Conservation (phyloP, 495 filamentous ascomycete species). For the Daldinia bambusicola region DNA sequence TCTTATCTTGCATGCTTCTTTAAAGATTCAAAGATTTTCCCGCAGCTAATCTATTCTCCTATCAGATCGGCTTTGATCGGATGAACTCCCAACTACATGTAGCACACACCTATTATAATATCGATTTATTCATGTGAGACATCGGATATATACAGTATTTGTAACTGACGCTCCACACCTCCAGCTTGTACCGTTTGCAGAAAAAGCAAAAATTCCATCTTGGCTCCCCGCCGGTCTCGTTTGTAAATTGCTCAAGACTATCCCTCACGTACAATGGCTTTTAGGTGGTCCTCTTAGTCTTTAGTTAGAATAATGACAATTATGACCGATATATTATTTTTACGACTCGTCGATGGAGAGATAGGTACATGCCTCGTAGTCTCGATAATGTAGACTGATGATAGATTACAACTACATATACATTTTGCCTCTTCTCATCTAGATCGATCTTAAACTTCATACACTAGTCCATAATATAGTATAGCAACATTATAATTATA, state of each 20-base stretch:
- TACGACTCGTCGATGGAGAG: background rate
- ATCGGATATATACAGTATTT: background rate
- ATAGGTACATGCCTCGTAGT: too few species aligned
- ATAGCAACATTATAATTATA: background rate
- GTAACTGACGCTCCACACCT: background rate
- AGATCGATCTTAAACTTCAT: constrained; percentile 20
- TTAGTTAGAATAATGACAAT: background rate
- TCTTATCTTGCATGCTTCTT: constrained; percentile 35
- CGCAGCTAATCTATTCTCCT: background rate
- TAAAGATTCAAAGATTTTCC: constrained; percentile 18
- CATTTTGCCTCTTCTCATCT: constrained; percentile 20
- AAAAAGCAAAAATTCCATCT: constrained; percentile 9
- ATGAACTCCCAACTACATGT: background rate
- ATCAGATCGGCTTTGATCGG: constrained; percentile 17
- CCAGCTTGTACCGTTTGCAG: background rate
- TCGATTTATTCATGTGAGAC: constrained; percentile 18
- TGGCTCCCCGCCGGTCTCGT: constrained; percentile 2
- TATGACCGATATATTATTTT: background rate
- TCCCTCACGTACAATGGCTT: too few species aligned
- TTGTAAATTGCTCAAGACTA: background rate
- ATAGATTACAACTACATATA: background rate
- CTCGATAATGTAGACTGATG: too few species aligned
- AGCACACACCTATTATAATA: background rate
- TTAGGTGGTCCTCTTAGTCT: too few species aligned
- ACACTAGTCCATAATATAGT: constrained; percentile 3